Percentiles rank a stretch among this genome's conserved stretches.
These are phyloP conservation scores for Gastrolobium bilobum DNA, from an alignment of 306 rosid species.

Conservation along the genomic window DNA sequence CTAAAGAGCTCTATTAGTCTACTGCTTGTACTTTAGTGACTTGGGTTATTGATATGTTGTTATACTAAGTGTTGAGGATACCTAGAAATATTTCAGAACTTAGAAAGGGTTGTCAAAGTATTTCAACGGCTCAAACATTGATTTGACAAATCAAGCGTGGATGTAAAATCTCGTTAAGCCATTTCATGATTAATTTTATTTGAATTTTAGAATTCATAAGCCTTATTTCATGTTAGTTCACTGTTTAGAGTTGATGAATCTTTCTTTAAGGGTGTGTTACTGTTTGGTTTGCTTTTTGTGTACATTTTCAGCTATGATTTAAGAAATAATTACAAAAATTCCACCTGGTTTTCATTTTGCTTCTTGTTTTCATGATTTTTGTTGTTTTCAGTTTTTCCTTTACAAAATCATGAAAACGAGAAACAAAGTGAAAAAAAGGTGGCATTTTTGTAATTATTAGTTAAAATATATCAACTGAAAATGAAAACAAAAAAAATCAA, in stretches of 20 bases:
- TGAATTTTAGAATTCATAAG: slow-evolving; percentile 35
- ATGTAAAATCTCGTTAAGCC: slow-evolving; percentile 27
- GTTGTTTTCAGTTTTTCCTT: too few relatives aligned
- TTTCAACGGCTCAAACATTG: slow-evolving; percentile 30
- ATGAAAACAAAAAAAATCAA: too few relatives aligned
- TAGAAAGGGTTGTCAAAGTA: slow-evolving; percentile 31
- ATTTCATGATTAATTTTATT: slow-evolving; percentile 22
- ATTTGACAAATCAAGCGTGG: background rate
- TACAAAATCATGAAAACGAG: too few relatives aligned
- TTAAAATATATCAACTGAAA: too few relatives aligned
- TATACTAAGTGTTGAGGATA: slow-evolving; percentile 29
- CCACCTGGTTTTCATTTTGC: too few relatives aligned
- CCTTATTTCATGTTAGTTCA: slow-evolving; percentile 17
- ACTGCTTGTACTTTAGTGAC: slow-evolving; percentile 28
- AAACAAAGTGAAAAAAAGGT: too few relatives aligned
- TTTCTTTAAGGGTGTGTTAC: background rate
- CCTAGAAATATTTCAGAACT: slow-evolving; percentile 19
- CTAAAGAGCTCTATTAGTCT: slow-evolving; percentile 1
- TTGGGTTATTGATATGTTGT: slow-evolving; percentile 23
- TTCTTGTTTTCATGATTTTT: too few relatives aligned
- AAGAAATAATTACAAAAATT: too few relatives aligned
- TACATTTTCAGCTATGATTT: too few relatives aligned
- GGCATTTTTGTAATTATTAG: too few relatives aligned
- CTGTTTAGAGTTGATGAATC: background rate
- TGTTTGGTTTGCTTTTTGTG: too few relatives aligned